Percentiles rank a stretch among this genome's conserved stretches.
Evolutionary conservation across 1,284 basidiomycete genomes (phyloP).

Genomic region (Trametes sp.): DNA sequence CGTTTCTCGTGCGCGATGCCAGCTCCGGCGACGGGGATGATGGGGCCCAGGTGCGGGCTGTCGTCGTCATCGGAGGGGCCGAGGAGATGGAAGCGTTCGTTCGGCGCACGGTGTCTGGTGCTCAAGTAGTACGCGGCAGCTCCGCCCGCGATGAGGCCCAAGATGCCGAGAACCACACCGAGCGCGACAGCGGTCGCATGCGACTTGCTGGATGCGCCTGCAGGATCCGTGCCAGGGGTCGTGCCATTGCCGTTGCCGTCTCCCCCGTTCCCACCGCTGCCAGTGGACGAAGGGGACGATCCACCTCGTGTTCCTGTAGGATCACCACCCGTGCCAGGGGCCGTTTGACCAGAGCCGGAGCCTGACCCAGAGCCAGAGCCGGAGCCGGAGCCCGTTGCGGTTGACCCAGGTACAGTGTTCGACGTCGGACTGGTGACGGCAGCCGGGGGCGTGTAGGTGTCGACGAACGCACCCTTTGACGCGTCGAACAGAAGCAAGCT

Average conservation of each 20-base stretch:
- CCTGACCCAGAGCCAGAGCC: conserved; percentile 4
- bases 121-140: conserved; percentile 54
- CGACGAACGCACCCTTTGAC: conserved; percentile 45
- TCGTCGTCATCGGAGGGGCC: conserved; percentile 46
- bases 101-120: conserved; percentile 40
- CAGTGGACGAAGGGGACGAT: conserved; percentile 29
- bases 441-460: conserved; percentile 52
- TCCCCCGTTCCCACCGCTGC: conserved; percentile 27
- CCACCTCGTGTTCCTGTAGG: conserved; percentile 19
- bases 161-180: conserved; percentile 60
- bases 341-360: conserved; percentile 23
- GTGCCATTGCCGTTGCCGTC: conserved; percentile 19
- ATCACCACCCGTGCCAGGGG: conserved; percentile 18
- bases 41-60: conserved; percentile 38
- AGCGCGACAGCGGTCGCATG: conserved; percentile 58
- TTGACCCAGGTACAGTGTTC: conserved; percentile 49
- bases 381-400: conserved; percentile 24
- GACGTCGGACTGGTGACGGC: conserved; percentile 42
- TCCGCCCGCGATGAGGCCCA: conserved; percentile 57
- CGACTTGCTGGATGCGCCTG: conserved; percentile 34
- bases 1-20: conserved; percentile 35
- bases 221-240: conserved; percentile 22
- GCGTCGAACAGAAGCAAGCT: conserved; percentile 62
- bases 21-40: conserved; percentile 39
- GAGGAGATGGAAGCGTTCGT: conserved; percentile 54